phyloP scores from a whole-genome alignment of 139 green algal species.

The Pleodorina starrii region DNA sequence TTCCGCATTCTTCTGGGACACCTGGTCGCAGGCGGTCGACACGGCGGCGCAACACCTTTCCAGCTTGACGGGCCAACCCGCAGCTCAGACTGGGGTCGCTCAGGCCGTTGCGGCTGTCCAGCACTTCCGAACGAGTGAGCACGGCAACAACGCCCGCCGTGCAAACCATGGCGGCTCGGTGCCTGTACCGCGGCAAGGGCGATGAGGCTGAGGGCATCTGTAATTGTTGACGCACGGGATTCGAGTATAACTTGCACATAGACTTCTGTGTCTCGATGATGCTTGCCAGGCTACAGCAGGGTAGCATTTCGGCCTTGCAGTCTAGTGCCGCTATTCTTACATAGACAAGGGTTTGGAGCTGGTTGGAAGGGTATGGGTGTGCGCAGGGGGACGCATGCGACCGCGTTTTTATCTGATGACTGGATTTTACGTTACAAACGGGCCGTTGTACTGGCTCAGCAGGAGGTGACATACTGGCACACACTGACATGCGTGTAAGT shows the following conservation, averaged over 20 bases:
- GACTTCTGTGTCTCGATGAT: too few relatives aligned
- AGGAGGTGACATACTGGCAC: background rate
- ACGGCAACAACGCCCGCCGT: background rate
- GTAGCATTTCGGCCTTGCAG: too few relatives aligned
- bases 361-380: too few relatives aligned
- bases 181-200: background rate
- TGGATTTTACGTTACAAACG: background rate
- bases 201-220: too few relatives aligned
- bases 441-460: background rate
- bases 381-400: background rate
- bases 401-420: background rate
- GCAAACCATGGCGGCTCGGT: conserved; percentile 27
- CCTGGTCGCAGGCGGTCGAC: conserved; percentile 5
- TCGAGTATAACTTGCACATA: too few relatives aligned
- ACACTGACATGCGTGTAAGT: background rate
- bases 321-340: too few relatives aligned
- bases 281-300: too few relatives aligned
- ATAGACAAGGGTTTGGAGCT: too few relatives aligned
- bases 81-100: background rate
- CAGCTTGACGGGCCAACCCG: background rate
- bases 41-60: background rate
- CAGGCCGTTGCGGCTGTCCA: background rate
- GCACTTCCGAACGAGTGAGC: conserved; percentile 15
- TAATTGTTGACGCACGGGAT: too few relatives aligned
- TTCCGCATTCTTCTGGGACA: too few relatives aligned